These are phyloP conservation scores for Bacidia gigantensis DNA, from an alignment of 495 filamentous ascomycete genomes.

Conservation along the genomic window DNA sequence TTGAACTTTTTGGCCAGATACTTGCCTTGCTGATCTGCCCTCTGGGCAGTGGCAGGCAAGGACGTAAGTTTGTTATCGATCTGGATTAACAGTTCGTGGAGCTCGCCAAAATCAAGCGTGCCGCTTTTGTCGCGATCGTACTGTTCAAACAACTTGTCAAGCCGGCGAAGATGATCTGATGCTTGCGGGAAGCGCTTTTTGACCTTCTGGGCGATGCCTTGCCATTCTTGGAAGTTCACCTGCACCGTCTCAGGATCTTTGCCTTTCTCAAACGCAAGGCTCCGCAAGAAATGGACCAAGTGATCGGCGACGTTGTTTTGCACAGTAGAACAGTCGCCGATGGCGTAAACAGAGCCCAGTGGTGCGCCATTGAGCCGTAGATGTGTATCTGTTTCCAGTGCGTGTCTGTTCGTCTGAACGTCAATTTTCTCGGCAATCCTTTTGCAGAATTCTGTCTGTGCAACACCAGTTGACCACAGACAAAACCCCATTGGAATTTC, in stretches of 20 bases:
- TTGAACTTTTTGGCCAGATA: conserved; percentile 93
- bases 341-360: conserved; percentile 87
- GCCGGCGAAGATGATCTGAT: conserved; percentile 69
- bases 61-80: conserved; percentile 85
- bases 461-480: conserved; percentile 94
- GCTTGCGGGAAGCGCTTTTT: conserved; percentile 89
- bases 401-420: conserved; percentile 73
- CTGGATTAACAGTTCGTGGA: conserved; percentile 73
- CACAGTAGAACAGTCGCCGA: conserved; percentile 94
- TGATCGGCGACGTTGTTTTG: conserved; percentile 90
- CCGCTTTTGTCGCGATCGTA: conserved; percentile 91
- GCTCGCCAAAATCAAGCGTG: conserved; percentile 84
- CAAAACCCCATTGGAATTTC: conserved; percentile 95
- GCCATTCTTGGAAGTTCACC: conserved; percentile 80
- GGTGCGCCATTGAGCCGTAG: conserved; percentile 84
- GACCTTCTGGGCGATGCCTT: conserved; percentile 63
- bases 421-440: conserved; percentile 59
- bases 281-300: conserved; percentile 77
- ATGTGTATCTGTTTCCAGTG: conserved; percentile 90
- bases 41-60: conserved; percentile 82
- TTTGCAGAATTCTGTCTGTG: conserved; percentile 69
- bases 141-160: conserved; percentile 77
- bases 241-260: conserved; percentile 71
- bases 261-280: conserved; percentile 81
- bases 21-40: conserved; percentile 89